Evolutionary conservation across 1,284 basidiomycete species (phyloP).

Genomic region (Moniliophthora roreri): DNA sequence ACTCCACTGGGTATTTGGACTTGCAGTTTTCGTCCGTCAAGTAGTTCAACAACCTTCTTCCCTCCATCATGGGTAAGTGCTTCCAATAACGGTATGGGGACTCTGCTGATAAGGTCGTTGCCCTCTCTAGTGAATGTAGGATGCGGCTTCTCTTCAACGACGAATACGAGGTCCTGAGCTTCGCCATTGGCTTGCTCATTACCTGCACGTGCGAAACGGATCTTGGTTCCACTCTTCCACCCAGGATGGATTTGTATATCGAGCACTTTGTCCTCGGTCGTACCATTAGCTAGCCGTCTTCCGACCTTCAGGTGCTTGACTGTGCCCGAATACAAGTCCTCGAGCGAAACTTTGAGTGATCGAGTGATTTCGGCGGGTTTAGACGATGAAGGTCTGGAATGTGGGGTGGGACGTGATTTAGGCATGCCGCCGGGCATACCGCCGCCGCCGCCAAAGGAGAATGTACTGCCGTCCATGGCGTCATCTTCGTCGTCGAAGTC

Average conservation of each 20-base stretch:
- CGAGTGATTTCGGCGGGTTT: constrained; percentile 70
- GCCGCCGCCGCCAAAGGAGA: constrained; percentile 37
- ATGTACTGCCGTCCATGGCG: constrained; percentile 41
- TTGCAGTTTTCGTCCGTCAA: constrained; percentile 80
- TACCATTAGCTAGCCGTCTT: constrained; percentile 70
- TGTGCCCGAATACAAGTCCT: constrained; percentile 89
- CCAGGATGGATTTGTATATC: constrained; percentile 88
- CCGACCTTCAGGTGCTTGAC: constrained; percentile 91
- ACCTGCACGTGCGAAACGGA: constrained; percentile 85
- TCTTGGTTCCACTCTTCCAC: constrained; percentile 89
- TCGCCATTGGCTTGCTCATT: constrained; percentile 81
- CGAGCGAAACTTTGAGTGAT: constrained; percentile 84
- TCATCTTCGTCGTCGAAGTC: constrained; percentile 46
- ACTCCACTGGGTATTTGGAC: constrained; percentile 68
- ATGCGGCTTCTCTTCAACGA: constrained; percentile 91
- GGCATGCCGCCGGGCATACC: constrained; percentile 58
- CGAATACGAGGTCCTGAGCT: constrained; percentile 84
- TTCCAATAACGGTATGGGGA: constrained; percentile 79
- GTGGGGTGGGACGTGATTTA: constrained; percentile 20
- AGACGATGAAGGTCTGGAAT: constrained; percentile 19
- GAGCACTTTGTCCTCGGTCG: constrained; percentile 87
- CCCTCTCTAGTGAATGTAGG: constrained; percentile 73
- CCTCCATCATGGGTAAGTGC: constrained; percentile 60
- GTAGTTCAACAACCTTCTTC: constrained; percentile 58
- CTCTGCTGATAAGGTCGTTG: constrained; percentile 70